A percentile compares a stretch with the other conserved stretches of the same genome.
Conservation (phyloP, 2,329 filamentous ascomycete genomes). For the Microdochium paspali region DNA sequence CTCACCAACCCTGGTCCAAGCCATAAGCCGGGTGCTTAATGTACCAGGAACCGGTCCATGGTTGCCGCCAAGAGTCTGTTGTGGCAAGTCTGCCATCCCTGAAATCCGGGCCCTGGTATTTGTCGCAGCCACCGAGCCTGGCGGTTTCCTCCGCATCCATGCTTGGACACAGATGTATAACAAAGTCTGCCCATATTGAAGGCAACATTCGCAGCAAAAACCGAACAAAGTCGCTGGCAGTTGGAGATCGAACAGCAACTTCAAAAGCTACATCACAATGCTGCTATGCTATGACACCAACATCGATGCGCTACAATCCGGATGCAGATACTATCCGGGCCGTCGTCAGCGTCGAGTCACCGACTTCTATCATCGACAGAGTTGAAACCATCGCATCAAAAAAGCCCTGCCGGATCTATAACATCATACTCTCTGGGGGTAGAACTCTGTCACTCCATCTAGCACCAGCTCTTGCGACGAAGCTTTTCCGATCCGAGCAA, state of each 20-base stretch:
- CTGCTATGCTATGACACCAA: background rate
- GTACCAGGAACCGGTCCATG: background rate
- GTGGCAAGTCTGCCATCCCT: background rate
- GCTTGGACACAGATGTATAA: background rate
- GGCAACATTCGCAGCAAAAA: background rate
- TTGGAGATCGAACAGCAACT: background rate
- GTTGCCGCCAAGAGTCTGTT: background rate
- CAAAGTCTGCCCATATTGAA: background rate
- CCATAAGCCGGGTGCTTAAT: background rate
- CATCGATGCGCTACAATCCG: background rate
- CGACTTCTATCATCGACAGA: background rate
- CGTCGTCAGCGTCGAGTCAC: background rate
- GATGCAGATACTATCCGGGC: background rate
- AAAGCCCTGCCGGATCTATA: conserved; percentile 23
- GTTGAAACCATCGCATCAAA: background rate
- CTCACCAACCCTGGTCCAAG: background rate
- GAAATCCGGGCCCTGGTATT: background rate
- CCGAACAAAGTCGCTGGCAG: background rate
- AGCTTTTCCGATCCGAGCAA: conserved; percentile 37
- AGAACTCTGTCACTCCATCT: conserved; percentile 30
- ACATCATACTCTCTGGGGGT: conserved; percentile 30
- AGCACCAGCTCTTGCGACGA: conserved; percentile 29
- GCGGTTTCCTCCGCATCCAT: background rate
- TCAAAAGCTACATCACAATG: background rate
- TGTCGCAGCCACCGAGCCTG: background rate